A percentile compares a stretch with the other conserved stretches of the same genome.
Evolutionary conservation across 352 stramenopile species (phyloP).

Genomic region (Phytophthora quininea): DNA sequence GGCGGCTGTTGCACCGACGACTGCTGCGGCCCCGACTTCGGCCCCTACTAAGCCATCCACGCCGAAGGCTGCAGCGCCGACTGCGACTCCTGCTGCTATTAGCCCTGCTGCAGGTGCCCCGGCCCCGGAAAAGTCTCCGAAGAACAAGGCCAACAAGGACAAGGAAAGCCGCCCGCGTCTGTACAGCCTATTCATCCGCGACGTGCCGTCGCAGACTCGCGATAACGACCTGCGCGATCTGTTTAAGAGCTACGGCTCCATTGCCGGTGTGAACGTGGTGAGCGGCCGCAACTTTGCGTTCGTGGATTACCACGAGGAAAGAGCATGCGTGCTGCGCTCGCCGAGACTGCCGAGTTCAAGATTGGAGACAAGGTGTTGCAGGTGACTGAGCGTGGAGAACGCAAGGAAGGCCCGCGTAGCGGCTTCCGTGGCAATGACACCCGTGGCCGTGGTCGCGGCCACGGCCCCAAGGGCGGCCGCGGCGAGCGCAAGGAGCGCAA

Average conservation of each 20-base stretch:
- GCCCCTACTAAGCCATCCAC: conserved; percentile 61
- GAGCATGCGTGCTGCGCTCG: conserved; percentile 75
- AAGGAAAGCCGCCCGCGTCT: conserved; percentile 41
- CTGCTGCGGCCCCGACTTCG: conserved; percentile 17
- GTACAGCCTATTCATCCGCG: conserved; percentile 79
- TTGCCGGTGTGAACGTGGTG: conserved; percentile 74
- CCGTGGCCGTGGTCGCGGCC: conserved; percentile 54
- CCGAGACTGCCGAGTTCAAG: conserved; percentile 70
- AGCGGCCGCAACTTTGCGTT: conserved; percentile 74
- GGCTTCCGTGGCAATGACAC: conserved; percentile 58
- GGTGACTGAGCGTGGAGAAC: conserved; percentile 75
- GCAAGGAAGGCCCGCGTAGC: conserved; percentile 71
- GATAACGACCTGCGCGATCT: conserved; percentile 79
- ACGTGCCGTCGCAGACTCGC: conserved; percentile 76
- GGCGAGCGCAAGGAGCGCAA: conserved; percentile 77
- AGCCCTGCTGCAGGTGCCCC: conserved; percentile 18
- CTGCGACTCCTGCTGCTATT: conserved; percentile 25
- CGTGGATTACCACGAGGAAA: conserved; percentile 84
- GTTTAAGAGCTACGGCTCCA: conserved; percentile 79
- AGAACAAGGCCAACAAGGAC: conserved; percentile 57
- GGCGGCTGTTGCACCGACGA: conserved; percentile 24
- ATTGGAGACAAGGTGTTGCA: conserved; percentile 77
- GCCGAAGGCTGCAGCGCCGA: conserved; percentile 36
- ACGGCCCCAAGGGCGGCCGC: conserved; percentile 53
- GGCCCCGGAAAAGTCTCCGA: conserved; percentile 38